These are phyloP conservation scores for Colletotrichum limetticola DNA, from an alignment of 2,329 filamentous ascomycete genomes.

Conservation along the genomic window DNA sequence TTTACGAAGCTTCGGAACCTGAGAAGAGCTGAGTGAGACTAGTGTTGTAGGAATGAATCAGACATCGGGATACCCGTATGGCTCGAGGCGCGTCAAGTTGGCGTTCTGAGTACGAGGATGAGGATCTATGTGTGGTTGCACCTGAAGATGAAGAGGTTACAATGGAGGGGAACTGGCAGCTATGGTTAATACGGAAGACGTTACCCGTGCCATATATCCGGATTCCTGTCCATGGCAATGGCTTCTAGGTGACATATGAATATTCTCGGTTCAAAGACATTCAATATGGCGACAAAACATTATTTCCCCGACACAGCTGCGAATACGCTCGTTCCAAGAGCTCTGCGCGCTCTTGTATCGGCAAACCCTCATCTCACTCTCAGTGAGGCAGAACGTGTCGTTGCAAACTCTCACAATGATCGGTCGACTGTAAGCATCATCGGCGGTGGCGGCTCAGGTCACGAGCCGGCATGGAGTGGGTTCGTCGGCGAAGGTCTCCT, in stretches of 20 bases:
- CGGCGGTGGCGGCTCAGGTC: conserved; percentile 77
- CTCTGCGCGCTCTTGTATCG: conserved; percentile 38
- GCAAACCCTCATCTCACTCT: conserved; percentile 51
- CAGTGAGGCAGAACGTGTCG: conserved; percentile 53
- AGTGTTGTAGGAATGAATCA: not conserved
- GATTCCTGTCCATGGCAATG: not conserved
- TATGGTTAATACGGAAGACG: not conserved
- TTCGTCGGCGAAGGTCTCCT: conserved; percentile 78
- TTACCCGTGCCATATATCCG: conserved; percentile 5
- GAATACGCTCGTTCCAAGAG: conserved; percentile 41
- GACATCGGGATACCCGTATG: not conserved
- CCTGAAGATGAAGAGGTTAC: not conserved
- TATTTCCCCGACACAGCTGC: conserved; percentile 37
- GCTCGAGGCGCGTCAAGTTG: conserved; percentile 8
- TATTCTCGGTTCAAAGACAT: not conserved
- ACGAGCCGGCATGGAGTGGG: conserved; percentile 78
- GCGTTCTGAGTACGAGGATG: no score
- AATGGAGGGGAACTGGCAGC: not conserved
- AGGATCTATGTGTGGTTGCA: not conserved
- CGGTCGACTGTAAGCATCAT: conserved; percentile 54
- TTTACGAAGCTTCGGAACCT: not conserved
- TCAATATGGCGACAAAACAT: conserved; percentile 35
- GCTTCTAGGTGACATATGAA: not conserved
- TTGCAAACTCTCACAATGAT: conserved; percentile 46
- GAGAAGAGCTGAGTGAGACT: not conserved